A percentile compares a stretch with the other conserved stretches of the same genome.
Conservation (phyloP, 352 stramenopile genomes). For the Plasmopara viticola region DNA sequence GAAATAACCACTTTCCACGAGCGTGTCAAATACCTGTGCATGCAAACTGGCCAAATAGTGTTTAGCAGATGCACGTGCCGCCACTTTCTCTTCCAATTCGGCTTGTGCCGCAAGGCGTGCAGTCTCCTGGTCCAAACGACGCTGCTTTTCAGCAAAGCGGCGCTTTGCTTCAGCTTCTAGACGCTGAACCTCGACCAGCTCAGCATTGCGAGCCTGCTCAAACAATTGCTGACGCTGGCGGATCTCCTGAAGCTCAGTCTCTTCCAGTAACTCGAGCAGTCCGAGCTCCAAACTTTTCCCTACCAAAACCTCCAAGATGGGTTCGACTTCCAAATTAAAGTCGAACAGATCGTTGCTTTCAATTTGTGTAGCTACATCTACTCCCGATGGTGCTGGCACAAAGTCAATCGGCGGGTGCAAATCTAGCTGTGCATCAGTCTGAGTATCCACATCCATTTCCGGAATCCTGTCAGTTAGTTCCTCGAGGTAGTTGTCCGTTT, state of each 20-base stretch:
- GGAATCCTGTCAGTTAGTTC: constrained; percentile 89
- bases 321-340: constrained; percentile 93
- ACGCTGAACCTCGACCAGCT: constrained; percentile 91
- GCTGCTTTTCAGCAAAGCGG: constrained; percentile 88
- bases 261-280: constrained; percentile 93
- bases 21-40: constrained; percentile 79
- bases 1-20: constrained; percentile 85
- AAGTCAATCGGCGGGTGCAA: constrained; percentile 80
- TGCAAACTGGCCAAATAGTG: constrained; percentile 86
- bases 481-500: constrained; percentile 94
- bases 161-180: constrained; percentile 91
- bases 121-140: constrained; percentile 77
- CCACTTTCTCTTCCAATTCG: constrained; percentile 90
- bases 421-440: constrained; percentile 90
- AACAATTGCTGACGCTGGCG: constrained; percentile 88
- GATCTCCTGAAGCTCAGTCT: constrained; percentile 89
- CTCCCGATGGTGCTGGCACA: constrained; percentile 78
- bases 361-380: constrained; percentile 89
- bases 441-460: constrained; percentile 85
- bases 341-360: constrained; percentile 92
- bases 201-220: constrained; percentile 87
- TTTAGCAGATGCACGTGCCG: constrained; percentile 82
- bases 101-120: constrained; percentile 60
- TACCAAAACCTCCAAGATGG: constrained; percentile 93
- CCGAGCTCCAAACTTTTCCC: constrained; percentile 92